A percentile compares a stretch with the other conserved stretches of the same genome.
These are phyloP conservation scores for Epichloe gansuensis DNA, from an alignment of 2,329 filamentous ascomycete genomes.

Conservation along the genomic window DNA sequence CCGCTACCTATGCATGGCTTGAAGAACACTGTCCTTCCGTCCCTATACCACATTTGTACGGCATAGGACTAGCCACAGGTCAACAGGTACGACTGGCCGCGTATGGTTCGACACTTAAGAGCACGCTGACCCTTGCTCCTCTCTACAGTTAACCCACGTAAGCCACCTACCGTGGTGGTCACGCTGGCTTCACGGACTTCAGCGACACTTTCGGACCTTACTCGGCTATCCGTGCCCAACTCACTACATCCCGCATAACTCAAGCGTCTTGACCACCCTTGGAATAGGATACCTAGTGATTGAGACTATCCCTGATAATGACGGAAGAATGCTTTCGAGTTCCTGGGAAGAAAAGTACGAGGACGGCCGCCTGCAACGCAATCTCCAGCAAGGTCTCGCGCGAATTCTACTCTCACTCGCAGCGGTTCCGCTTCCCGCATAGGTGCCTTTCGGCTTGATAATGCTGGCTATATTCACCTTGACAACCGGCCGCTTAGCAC, in stretches of 20 bases:
- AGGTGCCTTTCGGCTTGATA: neutral
- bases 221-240: neutral
- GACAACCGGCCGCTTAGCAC: neutral
- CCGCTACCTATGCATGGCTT: conserved; percentile 17
- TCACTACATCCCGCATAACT: neutral
- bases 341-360: neutral
- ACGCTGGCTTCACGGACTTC: neutral
- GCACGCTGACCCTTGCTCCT: too few relatives aligned
- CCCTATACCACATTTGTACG: conserved; percentile 13
- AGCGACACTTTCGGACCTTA: neutral
- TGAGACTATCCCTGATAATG: neutral
- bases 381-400: neutral
- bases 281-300: neutral
- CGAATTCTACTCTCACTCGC: neutral
- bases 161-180: neutral
- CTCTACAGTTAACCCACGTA: neutral
- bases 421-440: neutral
- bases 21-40: conserved; percentile 15
- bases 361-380: neutral
- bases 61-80: neutral
- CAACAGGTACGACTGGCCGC: neutral
- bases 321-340: neutral
- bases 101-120: neutral
- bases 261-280: neutral
- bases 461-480: neutral